Evolutionary conservation across 2,329 filamentous ascomycete species (phyloP).

Genomic region (Thermothelomyces thermophilus): DNA sequence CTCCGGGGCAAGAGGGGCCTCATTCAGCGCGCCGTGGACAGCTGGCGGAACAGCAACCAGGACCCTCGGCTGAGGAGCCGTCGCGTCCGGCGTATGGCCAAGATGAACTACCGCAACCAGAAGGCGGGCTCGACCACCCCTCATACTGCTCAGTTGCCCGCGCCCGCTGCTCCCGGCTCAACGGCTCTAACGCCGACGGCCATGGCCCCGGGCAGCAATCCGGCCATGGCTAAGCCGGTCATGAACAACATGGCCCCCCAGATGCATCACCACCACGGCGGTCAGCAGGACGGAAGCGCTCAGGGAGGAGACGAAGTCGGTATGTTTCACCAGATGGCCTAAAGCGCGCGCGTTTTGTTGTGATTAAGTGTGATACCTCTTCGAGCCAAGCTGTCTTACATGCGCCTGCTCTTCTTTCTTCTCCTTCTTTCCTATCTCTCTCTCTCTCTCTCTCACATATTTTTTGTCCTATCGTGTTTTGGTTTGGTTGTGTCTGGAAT

Average conservation of each 20-base stretch:
- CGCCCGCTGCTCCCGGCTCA: conserved; percentile 50
- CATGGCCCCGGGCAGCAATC: conserved; percentile 51
- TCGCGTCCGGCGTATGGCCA: conserved; percentile 89
- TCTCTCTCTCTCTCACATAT: not conserved
- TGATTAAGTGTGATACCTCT: conserved; percentile 32
- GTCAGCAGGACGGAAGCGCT: conserved; percentile 59
- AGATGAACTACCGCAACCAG: conserved; percentile 69
- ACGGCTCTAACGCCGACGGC: conserved; percentile 57
- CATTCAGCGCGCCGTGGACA: conserved; percentile 95
- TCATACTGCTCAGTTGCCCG: conserved; percentile 56
- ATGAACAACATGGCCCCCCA: conserved; percentile 59
- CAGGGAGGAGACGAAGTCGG: conserved; percentile 78
- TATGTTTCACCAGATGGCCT: conserved; percentile 97
- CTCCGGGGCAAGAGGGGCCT: conserved; percentile 89
- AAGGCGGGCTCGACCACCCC: conserved; percentile 53
- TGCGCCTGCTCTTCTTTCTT: conserved; percentile 23
- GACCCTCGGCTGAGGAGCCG: conserved; percentile 86
- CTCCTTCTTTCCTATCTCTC: conserved; percentile 24
- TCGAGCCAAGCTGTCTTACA: conserved; percentile 23
- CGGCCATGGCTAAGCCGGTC: conserved; percentile 58
- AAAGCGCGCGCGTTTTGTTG: conserved; percentile 33
- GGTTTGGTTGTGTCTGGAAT: conserved; percentile 21
- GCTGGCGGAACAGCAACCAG: conserved; percentile 98
- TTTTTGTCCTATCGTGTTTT: not conserved
- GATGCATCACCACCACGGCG: conserved; percentile 71